Conservation (phyloP, 139 green algal species). For the Closterium sp. region DNA sequence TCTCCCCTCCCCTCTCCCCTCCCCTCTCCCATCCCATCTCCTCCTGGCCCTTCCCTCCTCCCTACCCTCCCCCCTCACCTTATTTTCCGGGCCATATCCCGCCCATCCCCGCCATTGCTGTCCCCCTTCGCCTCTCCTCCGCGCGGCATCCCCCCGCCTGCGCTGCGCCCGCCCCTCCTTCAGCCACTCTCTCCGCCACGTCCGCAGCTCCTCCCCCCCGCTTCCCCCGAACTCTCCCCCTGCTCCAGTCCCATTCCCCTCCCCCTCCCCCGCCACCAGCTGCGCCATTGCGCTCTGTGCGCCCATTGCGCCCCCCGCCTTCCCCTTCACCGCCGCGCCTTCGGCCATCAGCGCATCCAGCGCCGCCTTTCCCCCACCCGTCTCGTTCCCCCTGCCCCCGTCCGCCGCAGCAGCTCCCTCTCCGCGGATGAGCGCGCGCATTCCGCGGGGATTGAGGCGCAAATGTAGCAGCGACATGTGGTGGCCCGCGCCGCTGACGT, state of each 20-base stretch:
- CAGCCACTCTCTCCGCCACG: not conserved
- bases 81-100: not conserved
- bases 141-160: not conserved
- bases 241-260: not conserved
- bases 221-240: not conserved
- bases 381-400: not conserved
- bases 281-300: not conserved
- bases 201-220: not conserved
- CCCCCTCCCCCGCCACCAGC: constrained; percentile 3
- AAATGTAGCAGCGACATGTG: not conserved
- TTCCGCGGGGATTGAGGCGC: not conserved
- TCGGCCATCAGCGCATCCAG: not conserved
- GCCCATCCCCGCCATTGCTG: not conserved
- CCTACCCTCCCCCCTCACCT: not conserved
- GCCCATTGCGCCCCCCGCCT: not conserved
- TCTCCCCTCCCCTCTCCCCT: not conserved
- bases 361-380: not conserved
- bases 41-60: no score
- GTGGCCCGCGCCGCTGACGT: not conserved
- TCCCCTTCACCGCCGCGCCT: not conserved
- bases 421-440: not conserved
- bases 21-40: no score
- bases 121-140: not conserved
- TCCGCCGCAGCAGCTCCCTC: not conserved
- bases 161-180: not conserved